phyloP scores from a whole-genome alignment of 495 filamentous ascomycete genomes.

The Gamarada debralockiae region DNA sequence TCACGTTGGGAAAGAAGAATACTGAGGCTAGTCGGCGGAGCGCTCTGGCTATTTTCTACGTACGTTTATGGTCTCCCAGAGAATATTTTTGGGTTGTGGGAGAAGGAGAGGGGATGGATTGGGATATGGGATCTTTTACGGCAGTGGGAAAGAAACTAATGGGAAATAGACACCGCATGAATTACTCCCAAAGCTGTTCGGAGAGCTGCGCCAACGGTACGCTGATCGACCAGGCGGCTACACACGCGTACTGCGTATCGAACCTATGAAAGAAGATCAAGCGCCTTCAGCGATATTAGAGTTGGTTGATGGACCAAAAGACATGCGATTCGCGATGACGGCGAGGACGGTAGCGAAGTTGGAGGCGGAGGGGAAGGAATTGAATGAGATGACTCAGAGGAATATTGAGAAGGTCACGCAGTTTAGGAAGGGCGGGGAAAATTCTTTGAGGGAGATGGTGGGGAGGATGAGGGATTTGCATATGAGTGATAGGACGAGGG shows the following conservation, averaged over 20 bases:
- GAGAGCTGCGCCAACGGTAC: slow-evolving; percentile 76
- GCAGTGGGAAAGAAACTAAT: too few relatives aligned
- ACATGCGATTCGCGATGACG: slow-evolving; percentile 92
- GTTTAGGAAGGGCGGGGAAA: slow-evolving; percentile 64
- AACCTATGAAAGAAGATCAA: slow-evolving; percentile 69
- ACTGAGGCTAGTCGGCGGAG: slow-evolving; percentile 66
- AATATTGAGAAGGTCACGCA: slow-evolving; percentile 85
- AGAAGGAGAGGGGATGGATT: neutral
- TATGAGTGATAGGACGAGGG: slow-evolving; percentile 27
- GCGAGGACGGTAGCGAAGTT: slow-evolving; percentile 70
- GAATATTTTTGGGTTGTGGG: neutral
- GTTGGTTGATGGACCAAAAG: slow-evolving; percentile 89
- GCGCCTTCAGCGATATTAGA: slow-evolving; percentile 90
- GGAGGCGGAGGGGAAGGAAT: slow-evolving; percentile 41
- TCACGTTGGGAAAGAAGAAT: slow-evolving; percentile 89
- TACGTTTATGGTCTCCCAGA: slow-evolving; percentile 41
- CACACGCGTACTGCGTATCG: slow-evolving; percentile 87
- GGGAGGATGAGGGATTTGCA: slow-evolving; percentile 45
- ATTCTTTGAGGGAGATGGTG: slow-evolving; percentile 68
- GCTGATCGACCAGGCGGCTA: slow-evolving; percentile 81
- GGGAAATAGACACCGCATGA: slow-evolving; percentile 22
- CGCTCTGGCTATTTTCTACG: slow-evolving; percentile 75
- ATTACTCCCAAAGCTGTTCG: slow-evolving; percentile 84
- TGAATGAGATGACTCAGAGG: slow-evolving; percentile 65
- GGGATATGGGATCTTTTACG: too few relatives aligned